Evolutionary conservation across 768 basidiomycete genomes (phyloP).

Genomic region (Termitomyces sp.): DNA sequence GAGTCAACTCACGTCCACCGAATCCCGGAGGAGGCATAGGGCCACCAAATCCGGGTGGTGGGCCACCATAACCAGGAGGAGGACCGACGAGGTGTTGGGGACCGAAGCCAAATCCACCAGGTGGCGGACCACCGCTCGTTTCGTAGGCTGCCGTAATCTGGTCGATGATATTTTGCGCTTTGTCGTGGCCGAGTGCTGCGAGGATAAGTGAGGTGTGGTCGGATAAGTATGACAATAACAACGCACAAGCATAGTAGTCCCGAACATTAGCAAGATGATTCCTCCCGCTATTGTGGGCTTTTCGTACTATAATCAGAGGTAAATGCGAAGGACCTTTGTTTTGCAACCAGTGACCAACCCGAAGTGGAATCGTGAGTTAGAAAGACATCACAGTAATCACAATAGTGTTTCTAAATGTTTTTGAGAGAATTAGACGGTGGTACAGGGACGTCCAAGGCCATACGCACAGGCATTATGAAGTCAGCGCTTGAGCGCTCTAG

Average conservation of each 20-base stretch:
- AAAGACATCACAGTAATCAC: slow-evolving; percentile 92
- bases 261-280: slow-evolving; percentile 96
- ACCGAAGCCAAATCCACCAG: slow-evolving; percentile 84
- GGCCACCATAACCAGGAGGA: slow-evolving; percentile 43
- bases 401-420: slow-evolving; percentile 77
- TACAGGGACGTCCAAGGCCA: slow-evolving; percentile 5
- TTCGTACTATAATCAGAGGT: slow-evolving; percentile 62
- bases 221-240: neutral
- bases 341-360: slow-evolving; percentile 41
- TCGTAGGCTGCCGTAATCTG: slow-evolving; percentile 96
- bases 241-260: slow-evolving; percentile 93
- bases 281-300: slow-evolving; percentile 96
- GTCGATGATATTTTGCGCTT: slow-evolving; percentile 97
- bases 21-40: slow-evolving; percentile 45
- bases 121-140: slow-evolving; percentile 78
- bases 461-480: slow-evolving; percentile 62
- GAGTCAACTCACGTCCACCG: slow-evolving; percentile 41
- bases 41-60: slow-evolving; percentile 49
- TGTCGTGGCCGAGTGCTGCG: slow-evolving; percentile 87
- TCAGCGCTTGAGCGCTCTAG: slow-evolving; percentile 1
- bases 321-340: slow-evolving; percentile 8
- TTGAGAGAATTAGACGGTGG: slow-evolving; percentile 5
- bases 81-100: slow-evolving; percentile 72
- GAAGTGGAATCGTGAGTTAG: slow-evolving; percentile 93
- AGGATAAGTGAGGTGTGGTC: slow-evolving; percentile 11